Evolutionary conservation across 805 yeast species (phyloP).

Genomic region (Wickerhamomyces kurtzmanii): DNA sequence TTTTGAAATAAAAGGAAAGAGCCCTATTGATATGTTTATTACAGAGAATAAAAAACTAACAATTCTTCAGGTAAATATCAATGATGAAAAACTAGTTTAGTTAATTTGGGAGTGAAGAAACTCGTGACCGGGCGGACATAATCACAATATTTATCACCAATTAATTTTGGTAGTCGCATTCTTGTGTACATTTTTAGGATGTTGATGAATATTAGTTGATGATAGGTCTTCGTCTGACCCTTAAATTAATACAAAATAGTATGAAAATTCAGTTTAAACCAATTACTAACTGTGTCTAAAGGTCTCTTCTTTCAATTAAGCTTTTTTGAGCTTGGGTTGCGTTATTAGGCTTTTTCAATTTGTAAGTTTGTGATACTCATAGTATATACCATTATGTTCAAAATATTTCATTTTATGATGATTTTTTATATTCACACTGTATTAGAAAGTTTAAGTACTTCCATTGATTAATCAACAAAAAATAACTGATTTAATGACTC

Average conservation of each 20-base stretch:
- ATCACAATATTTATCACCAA: constrained; percentile 21
- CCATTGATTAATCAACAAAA: constrained; percentile 26
- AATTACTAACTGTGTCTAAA: constrained; percentile 8
- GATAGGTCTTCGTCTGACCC: constrained; percentile 23
- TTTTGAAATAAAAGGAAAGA: too few species aligned
- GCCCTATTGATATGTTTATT: too few species aligned
- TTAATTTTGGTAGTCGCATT: constrained; percentile 32
- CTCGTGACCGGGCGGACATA: constrained; percentile 46
- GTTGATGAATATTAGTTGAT: constrained; percentile 39
- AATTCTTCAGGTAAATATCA: too few species aligned
- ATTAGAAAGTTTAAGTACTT: constrained; percentile 22
- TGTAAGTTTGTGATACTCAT: too few species aligned
- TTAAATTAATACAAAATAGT: background rate
- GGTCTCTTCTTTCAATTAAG: too few species aligned
- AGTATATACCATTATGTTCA: background rate
- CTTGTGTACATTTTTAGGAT: constrained; percentile 42
- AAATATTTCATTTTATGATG: constrained; percentile 18
- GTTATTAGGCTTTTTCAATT: too few species aligned
- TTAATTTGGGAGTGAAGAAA: too few species aligned
- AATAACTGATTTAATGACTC: constrained; percentile 48
- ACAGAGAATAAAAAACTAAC: background rate
- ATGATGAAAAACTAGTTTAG: constrained; percentile 9
- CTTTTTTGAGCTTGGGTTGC: too few species aligned
- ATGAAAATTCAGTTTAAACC: constrained; percentile 15
- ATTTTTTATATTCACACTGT: constrained; percentile 47